Evolutionary conservation across 805 yeast genomes (phyloP).

Genomic region (Pichia ethanolica): DNA sequence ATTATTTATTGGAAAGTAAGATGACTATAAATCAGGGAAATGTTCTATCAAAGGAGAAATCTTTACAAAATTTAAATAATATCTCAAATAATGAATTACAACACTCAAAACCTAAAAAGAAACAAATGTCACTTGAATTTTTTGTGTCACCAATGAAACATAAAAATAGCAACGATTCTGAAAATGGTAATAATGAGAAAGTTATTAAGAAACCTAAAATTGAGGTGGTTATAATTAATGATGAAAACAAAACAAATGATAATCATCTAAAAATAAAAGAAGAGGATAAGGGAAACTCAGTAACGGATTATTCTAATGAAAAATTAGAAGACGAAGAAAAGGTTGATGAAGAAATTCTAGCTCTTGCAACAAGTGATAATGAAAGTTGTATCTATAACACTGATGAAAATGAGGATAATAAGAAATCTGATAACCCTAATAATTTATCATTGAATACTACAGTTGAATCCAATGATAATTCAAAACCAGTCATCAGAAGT

Average conservation of each 20-base stretch:
- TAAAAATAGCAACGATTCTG: neutral
- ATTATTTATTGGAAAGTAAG: too few relatives aligned
- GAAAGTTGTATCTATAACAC: neutral
- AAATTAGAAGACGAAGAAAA: neutral
- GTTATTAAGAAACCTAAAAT: neutral
- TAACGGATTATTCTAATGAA: neutral
- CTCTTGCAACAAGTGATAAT: neutral
- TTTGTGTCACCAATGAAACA: neutral
- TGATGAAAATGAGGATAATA: neutral
- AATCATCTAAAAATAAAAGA: too few relatives aligned
- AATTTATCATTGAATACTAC: neutral
- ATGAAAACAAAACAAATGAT: neutral
- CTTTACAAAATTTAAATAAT: too few relatives aligned
- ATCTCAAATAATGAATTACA: too few relatives aligned
- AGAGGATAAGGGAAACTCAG: too few relatives aligned
- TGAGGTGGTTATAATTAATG: neutral
- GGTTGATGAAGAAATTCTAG: conserved; percentile 1
- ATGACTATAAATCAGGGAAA: too few relatives aligned
- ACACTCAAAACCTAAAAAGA: neutral
- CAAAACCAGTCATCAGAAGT: conserved; percentile 8
- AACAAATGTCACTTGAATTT: neutral
- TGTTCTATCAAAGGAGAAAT: too few relatives aligned
- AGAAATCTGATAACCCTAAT: too few relatives aligned
- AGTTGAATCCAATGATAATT: neutral
- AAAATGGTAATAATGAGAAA: neutral